Percentiles rank a stretch among this genome's conserved stretches.
These are phyloP conservation scores for Geoglossum glabrum DNA, from an alignment of 495 filamentous ascomycete species.

Conservation along the genomic window DNA sequence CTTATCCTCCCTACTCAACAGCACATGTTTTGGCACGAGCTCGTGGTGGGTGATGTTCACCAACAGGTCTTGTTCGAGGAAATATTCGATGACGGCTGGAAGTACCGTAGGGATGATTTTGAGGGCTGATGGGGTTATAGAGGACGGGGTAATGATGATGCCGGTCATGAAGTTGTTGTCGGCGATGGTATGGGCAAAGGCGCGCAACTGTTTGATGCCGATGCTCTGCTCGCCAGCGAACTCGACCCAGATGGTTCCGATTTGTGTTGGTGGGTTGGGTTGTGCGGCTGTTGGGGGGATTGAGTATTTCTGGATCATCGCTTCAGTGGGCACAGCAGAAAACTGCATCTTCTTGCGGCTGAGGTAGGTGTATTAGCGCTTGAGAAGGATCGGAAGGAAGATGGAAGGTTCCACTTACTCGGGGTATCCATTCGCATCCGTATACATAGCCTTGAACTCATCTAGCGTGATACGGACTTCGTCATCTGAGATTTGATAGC, in stretches of 20 bases:
- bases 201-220: conserved; percentile 78
- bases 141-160: conserved; percentile 64
- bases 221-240: conserved; percentile 60
- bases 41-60: conserved; percentile 98
- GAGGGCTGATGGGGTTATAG: conserved; percentile 66
- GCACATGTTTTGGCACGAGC: conserved; percentile 81
- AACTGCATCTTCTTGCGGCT: conserved; percentile 74
- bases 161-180: conserved; percentile 67
- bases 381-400: not conserved
- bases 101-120: conserved; percentile 55
- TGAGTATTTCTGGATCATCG: conserved; percentile 70
- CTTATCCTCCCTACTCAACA: conserved; percentile 84
- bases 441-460: conserved; percentile 48
- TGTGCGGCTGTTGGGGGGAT: conserved; percentile 38
- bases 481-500: conserved; percentile 77
- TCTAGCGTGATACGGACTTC: conserved; percentile 68
- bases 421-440: conserved; percentile 44
- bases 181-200: conserved; percentile 63
- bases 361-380: not conserved
- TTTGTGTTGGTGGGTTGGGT: conserved; percentile 44
- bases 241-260: conserved; percentile 83
- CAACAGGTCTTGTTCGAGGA: conserved; percentile 83
- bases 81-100: conserved; percentile 70
- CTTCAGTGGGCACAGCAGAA: conserved; percentile 58
- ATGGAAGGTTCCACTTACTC: conserved; percentile 30